These are phyloP conservation scores for Colletotrichum magnum DNA, from an alignment of 2,329 filamentous ascomycete species.

Conservation along the genomic window DNA sequence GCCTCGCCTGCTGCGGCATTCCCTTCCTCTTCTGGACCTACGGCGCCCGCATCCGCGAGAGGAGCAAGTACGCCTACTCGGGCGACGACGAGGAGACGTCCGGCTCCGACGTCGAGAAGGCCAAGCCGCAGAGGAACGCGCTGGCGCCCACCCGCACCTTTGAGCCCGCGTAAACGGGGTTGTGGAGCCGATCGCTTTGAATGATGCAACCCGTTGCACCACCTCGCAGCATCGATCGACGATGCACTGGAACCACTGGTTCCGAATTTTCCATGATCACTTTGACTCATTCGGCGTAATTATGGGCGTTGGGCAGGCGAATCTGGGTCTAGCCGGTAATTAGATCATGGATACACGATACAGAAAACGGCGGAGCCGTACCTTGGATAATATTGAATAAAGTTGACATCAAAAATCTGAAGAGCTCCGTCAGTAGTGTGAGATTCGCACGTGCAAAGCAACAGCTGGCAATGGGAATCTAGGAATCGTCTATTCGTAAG, in stretches of 20 bases:
- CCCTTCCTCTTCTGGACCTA: slow-evolving; percentile 87
- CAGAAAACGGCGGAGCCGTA: slow-evolving; percentile 18
- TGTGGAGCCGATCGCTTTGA: not conserved
- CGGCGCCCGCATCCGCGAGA: slow-evolving; percentile 77
- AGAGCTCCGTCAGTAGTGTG: not conserved
- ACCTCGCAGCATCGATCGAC: not conserved
- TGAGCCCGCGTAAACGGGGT: slow-evolving; percentile 22
- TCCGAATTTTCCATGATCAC: not conserved
- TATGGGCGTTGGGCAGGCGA: slow-evolving; percentile 9
- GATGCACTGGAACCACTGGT: not conserved
- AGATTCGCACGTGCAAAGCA: not conserved
- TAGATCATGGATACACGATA: slow-evolving; percentile 6
- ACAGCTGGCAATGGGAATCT: not conserved
- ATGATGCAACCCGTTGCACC: not conserved
- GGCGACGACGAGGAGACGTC: slow-evolving; percentile 64
- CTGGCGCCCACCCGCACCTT: slow-evolving; percentile 23
- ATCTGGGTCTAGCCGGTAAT: slow-evolving; percentile 1
- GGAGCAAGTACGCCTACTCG: slow-evolving; percentile 81
- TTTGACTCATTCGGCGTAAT: slow-evolving; percentile 24
- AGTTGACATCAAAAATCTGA: not conserved
- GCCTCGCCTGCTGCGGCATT: slow-evolving; percentile 83
- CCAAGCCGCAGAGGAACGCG: slow-evolving; percentile 44
- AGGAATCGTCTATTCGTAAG: slow-evolving; percentile 31
- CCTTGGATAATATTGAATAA: slow-evolving; percentile 5
- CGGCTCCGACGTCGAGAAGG: slow-evolving; percentile 56